Evolutionary conservation across 495 filamentous ascomycete genomes (phyloP), one percentile per base, ranked within the genome.

Genomic region (Xeromyces bisporus): DNA sequence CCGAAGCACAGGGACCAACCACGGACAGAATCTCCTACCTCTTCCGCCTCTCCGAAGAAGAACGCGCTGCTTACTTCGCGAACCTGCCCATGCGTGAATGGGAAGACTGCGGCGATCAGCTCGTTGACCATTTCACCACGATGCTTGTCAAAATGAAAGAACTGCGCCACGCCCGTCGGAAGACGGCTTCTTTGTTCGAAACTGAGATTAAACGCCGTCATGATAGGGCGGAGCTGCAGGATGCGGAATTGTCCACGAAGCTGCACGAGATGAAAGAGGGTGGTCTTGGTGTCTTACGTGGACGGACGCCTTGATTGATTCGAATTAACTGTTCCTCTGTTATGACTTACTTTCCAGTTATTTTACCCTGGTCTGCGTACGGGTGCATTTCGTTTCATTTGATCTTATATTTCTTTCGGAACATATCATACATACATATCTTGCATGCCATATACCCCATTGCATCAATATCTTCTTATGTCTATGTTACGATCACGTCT

Each of bases 81-180:
- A 64, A 62, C 3, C 56, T 92, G 44, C 44, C 67, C 2, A 62
- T 80, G 14, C 57, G 67, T 15, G 76, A 87, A 46, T 89, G 84
- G 77, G 84, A 93, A 46, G 64, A 77, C 28, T 71, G 75, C 9
- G 84, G 84, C 6, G 81, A 93, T 37, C 74, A 78, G 61, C 70
- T 93, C 24, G 54, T 87, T 9, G 69, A 72, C 2, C 67, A 66
- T 37, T 86, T 89, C 41, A 57, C 58, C 4, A 58, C 64, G 6
- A 48, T 85, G 11, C 58, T 85, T 37, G 46, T 56, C 11, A 64
- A 70, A 40, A 66, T 86, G 43, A 79, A 69, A 35, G 58, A 69
- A 0, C 59, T 73, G 17, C 59, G 83, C 27, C 62, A 64, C 34
- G 60, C 64, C 12, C 81, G 82, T 45, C 66, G 86, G 23, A 60